Conservation (phyloP, 2,329 filamentous ascomycete genomes). For the Thermomyces lanuginosus region DNA sequence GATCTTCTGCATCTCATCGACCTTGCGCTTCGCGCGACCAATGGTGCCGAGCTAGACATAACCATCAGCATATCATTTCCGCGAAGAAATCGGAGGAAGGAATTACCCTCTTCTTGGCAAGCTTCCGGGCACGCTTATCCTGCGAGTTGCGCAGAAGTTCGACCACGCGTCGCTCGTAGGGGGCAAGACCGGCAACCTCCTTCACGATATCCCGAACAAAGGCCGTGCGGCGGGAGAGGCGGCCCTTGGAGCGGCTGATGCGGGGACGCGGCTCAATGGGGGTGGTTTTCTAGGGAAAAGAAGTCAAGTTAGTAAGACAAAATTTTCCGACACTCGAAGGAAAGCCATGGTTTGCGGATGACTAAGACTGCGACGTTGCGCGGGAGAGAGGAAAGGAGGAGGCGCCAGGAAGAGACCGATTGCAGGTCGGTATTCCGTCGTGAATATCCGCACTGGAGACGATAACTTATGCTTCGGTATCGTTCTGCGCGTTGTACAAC, state of each 20-base stretch:
- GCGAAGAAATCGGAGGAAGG: constrained; percentile 9
- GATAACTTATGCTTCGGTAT: no score
- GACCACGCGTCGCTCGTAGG: constrained; percentile 96
- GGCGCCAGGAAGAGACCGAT: no score
- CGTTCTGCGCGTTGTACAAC: no score
- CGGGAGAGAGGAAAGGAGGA: no score
- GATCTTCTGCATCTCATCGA: constrained; percentile 95
- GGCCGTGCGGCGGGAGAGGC: constrained; percentile 88
- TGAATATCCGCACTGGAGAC: no score
- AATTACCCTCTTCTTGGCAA: constrained; percentile 93
- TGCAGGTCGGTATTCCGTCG: no score
- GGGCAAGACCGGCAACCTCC: constrained; percentile 89
- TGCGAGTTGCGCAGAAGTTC: constrained; percentile 98
- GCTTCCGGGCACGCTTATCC: constrained; percentile 98
- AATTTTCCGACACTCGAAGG: not conserved
- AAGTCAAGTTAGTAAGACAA: constrained; percentile 1
- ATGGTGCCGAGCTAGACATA: constrained; percentile 75
- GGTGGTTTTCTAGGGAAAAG: constrained; percentile 61
- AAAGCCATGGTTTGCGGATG: no score
- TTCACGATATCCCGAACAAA: constrained; percentile 97
- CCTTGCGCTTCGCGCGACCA: constrained; percentile 97
- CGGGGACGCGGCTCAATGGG: constrained; percentile 58
- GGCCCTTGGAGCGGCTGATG: constrained; percentile 78
- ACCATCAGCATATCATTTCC: constrained; percentile 3
- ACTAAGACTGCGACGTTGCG: no score